Percentiles rank a stretch among this genome's conserved stretches.
These are phyloP conservation scores for Elsinoe necatrix DNA, from an alignment of 2,329 filamentous ascomycete species.

Conservation along the genomic window DNA sequence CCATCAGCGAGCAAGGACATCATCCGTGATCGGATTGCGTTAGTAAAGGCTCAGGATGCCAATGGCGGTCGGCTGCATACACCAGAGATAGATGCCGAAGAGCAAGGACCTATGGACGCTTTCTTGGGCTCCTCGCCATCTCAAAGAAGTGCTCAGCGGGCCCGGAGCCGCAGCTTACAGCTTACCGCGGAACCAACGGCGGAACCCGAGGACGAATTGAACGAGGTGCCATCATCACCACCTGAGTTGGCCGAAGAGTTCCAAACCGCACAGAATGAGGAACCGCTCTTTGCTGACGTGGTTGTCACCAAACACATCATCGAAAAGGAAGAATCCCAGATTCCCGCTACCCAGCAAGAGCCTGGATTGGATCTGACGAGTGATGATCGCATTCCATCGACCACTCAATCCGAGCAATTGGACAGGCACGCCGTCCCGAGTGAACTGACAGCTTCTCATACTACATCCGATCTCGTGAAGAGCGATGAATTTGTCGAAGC, in stretches of 20 bases:
- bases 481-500: slow-evolving; percentile 6
- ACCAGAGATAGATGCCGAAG: slow-evolving; percentile 34
- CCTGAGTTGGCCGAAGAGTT: slow-evolving; percentile 17
- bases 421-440: not conserved
- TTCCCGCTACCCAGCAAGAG: not conserved
- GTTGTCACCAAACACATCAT: not conserved
- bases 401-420: not conserved
- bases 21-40: slow-evolving; percentile 24
- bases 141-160: slow-evolving; percentile 32
- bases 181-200: slow-evolving; percentile 18
- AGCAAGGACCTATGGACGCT: slow-evolving; percentile 34
- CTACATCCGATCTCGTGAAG: not conserved
- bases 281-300: not conserved
- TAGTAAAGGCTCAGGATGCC: slow-evolving; percentile 22
- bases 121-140: slow-evolving; percentile 47
- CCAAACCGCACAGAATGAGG: not conserved
- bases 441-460: too few relatives aligned
- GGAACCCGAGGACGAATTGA: slow-evolving; percentile 14
- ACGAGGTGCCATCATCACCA: slow-evolving; percentile 18
- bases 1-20: slow-evolving; percentile 22
- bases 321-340: not conserved
- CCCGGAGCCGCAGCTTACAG: slow-evolving; percentile 1
- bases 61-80: slow-evolving; percentile 32
- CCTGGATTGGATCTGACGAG: not conserved
- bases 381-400: not conserved